phyloP scores from a whole-genome alignment of 2,329 filamentous ascomycete species.

The Fusarium agapanthi region DNA sequence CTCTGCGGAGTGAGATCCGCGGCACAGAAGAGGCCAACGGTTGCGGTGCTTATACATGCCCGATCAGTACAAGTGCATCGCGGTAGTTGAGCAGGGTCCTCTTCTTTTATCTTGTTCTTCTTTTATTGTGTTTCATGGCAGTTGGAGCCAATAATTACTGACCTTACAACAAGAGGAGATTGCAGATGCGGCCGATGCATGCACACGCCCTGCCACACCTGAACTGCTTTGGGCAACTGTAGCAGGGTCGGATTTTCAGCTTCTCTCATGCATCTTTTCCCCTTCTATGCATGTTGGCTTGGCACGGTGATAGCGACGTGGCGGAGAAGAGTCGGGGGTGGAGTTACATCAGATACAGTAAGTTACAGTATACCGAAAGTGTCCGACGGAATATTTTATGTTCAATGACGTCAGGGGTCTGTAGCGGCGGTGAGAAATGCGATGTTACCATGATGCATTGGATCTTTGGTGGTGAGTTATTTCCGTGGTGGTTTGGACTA shows the following conservation, averaged over 20 bases:
- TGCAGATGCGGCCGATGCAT: neutral
- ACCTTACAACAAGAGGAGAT: neutral
- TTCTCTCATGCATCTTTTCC: constrained; percentile 1
- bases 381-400: neutral
- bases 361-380: neutral
- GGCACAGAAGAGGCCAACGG: neutral
- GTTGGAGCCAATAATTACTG: neutral
- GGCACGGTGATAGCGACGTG: neutral
- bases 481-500: constrained; percentile 3
- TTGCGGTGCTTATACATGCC: neutral
- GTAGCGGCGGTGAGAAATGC: constrained; percentile 16
- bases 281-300: constrained; percentile 13
- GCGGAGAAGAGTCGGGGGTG: neutral
- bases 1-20: neutral
- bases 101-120: neutral
- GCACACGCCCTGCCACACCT: constrained; percentile 23
- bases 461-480: neutral
- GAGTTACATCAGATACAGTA: neutral
- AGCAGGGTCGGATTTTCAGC: neutral
- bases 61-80: neutral
- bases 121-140: constrained; percentile 5
- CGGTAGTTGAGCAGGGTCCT: constrained; percentile 2
- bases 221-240: neutral
- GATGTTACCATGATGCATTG: neutral
- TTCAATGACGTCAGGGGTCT: constrained; percentile 7